phyloP scores from a whole-genome alignment of 2,329 filamentous ascomycete genomes.

The Colletotrichum paranaense region DNA sequence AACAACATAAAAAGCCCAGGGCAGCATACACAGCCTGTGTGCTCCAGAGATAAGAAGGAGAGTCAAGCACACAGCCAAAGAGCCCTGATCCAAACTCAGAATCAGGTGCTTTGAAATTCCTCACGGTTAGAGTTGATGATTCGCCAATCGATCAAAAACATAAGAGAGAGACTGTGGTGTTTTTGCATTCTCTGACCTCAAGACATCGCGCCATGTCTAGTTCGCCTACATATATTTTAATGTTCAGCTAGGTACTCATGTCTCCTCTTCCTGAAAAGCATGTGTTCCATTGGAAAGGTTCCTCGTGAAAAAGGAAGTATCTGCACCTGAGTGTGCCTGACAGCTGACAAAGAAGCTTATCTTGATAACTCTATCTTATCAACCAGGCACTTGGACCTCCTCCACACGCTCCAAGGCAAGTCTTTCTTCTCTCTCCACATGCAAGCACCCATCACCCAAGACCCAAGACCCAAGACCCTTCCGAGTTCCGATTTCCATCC shows the following conservation, averaged over 20 bases:
- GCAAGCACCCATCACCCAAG: neutral
- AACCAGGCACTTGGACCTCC: neutral
- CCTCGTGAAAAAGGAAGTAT: neutral
- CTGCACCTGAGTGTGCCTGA: neutral
- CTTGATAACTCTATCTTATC: constrained; percentile 15
- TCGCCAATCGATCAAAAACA: neutral
- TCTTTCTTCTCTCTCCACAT: neutral
- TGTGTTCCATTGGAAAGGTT: too few relatives aligned
- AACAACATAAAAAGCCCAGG: constrained; percentile 13
- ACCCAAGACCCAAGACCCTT: neutral
- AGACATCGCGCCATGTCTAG: neutral
- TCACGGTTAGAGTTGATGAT: neutral
- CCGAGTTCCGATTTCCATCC: constrained; percentile 34
- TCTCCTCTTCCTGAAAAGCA: neutral
- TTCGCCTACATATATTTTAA: too few relatives aligned
- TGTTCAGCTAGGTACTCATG: neutral
- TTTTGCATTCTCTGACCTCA: neutral
- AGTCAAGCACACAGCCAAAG: neutral
- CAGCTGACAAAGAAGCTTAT: neutral
- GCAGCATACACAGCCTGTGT: neutral
- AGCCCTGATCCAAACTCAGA: neutral
- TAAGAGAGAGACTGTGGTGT: neutral
- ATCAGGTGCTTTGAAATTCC: constrained; percentile 3
- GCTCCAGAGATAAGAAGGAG: neutral
- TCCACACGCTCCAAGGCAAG: neutral